These are phyloP conservation scores for Neurospora hispaniola DNA, from an alignment of 495 filamentous ascomycete genomes.

Conservation along the genomic window DNA sequence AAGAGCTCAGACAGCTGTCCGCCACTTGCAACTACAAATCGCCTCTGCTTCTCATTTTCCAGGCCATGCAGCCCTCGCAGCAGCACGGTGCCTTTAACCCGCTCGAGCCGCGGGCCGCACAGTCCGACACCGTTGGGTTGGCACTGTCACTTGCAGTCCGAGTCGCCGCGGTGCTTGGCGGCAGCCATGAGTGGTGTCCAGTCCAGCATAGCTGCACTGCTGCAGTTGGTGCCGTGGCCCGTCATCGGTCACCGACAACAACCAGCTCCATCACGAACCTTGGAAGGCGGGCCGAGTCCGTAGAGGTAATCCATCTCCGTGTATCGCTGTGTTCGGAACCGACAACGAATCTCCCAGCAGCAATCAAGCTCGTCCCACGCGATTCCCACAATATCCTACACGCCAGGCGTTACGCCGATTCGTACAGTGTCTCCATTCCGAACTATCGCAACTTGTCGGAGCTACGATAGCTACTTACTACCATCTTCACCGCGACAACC, in stretches of 20 bases:
- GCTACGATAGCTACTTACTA: background rate
- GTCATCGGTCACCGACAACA: background rate
- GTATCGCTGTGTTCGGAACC: background rate
- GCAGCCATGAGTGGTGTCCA: background rate
- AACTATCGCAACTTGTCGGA: background rate
- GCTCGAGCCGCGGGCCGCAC: background rate
- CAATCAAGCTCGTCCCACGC: background rate
- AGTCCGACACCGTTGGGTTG: background rate
- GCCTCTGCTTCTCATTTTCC: background rate
- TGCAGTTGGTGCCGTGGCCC: background rate
- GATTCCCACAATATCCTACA: background rate
- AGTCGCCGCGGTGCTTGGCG: background rate
- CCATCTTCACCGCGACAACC: background rate
- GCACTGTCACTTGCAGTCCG: background rate
- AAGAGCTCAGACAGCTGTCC: constrained; percentile 1
- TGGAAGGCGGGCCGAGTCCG: background rate
- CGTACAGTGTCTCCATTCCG: background rate
- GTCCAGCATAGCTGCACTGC: background rate
- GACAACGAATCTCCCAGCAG: background rate
- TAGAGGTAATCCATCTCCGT: background rate
- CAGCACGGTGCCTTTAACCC: background rate
- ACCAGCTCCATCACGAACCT: background rate
- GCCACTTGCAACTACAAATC: background rate
- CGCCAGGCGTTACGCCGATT: background rate
- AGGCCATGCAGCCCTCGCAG: background rate